Conservation (phyloP, 73 alveolate genomes). For the Strombidium stylifer region DNA sequence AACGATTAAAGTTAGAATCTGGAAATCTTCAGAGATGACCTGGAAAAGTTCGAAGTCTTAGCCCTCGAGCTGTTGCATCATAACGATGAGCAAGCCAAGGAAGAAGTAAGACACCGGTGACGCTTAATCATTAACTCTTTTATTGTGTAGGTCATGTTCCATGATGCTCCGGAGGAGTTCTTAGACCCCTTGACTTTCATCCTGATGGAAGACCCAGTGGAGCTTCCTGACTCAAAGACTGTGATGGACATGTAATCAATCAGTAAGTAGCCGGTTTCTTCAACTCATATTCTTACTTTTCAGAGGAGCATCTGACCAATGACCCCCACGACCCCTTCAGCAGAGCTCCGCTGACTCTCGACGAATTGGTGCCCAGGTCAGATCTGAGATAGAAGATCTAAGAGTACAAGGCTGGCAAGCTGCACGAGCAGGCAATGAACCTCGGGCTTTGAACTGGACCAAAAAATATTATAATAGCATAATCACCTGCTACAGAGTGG, state of each 20-base stretch:
- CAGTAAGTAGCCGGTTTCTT: constrained; percentile 2
- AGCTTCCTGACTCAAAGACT: constrained; percentile 76
- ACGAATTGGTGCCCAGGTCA: constrained; percentile 65
- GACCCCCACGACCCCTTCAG: constrained; percentile 88
- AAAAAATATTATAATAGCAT: too few species aligned
- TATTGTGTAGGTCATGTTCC: constrained; percentile 41
- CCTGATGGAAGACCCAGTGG: constrained; percentile 86
- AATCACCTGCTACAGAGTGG: too few species aligned
- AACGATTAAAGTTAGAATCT: constrained; percentile 48
- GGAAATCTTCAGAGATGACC: constrained; percentile 49
- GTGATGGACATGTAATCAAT: constrained; percentile 66
- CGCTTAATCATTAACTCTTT: background rate
- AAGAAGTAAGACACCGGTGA: constrained; percentile 45
- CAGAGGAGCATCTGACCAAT: constrained; percentile 69
- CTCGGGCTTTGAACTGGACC: too few species aligned
- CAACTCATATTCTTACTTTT: too few species aligned
- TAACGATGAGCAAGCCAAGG: constrained; percentile 34
- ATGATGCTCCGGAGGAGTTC: constrained; percentile 89
- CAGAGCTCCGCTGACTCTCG: constrained; percentile 75
- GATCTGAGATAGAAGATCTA: constrained; percentile 74
- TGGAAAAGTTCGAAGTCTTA: constrained; percentile 57
- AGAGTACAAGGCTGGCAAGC: constrained; percentile 33
- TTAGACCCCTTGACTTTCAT: constrained; percentile 63
- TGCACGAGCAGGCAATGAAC: too few species aligned
- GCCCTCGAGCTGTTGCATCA: constrained; percentile 45